Evolutionary conservation across 2,329 filamentous ascomycete genomes (phyloP).

Genomic region (Hypoxylon sp.): DNA sequence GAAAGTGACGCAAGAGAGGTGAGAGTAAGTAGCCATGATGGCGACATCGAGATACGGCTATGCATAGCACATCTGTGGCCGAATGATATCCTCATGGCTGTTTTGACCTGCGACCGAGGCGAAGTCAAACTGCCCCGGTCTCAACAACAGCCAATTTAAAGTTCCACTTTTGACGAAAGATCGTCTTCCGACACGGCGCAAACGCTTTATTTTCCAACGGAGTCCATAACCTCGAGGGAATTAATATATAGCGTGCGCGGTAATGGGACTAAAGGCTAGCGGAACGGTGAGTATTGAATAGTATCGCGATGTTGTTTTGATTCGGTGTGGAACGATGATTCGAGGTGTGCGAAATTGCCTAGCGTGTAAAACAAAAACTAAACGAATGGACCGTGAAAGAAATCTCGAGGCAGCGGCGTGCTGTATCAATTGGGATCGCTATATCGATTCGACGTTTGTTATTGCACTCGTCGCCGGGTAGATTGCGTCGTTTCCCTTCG

Average conservation of each 20-base stretch:
- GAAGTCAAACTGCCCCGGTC: conserved; percentile 48
- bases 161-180: conserved; percentile 24
- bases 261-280: conserved; percentile 12
- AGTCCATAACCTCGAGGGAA: conserved; percentile 52
- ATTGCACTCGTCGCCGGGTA: conserved; percentile 21
- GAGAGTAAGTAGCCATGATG: conserved; percentile 58
- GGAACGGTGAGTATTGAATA: conserved; percentile 9
- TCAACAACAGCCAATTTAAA: conserved; percentile 34
- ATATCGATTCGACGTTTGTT: conserved; percentile 28
- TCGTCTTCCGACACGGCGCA: conserved; percentile 34
- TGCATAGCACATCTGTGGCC: conserved; percentile 61
- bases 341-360: conserved; percentile 11
- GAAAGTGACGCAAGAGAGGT: conserved; percentile 61
- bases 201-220: conserved; percentile 43
- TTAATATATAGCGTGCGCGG: conserved; percentile 17
- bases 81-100: conserved; percentile 65
- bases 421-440: conserved; percentile 23
- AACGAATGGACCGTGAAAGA: conserved; percentile 37
- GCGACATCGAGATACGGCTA: conserved; percentile 44
- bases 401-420: conserved; percentile 17
- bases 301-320: conserved; percentile 33
- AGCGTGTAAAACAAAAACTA: conserved; percentile 33
- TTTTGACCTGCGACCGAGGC: conserved; percentile 48
- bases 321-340: conserved; percentile 10
- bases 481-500: conserved; percentile 32